These are phyloP conservation scores for Cajanus cajan DNA, from an alignment of 306 rosid genomes.

Conservation along the genomic window DNA sequence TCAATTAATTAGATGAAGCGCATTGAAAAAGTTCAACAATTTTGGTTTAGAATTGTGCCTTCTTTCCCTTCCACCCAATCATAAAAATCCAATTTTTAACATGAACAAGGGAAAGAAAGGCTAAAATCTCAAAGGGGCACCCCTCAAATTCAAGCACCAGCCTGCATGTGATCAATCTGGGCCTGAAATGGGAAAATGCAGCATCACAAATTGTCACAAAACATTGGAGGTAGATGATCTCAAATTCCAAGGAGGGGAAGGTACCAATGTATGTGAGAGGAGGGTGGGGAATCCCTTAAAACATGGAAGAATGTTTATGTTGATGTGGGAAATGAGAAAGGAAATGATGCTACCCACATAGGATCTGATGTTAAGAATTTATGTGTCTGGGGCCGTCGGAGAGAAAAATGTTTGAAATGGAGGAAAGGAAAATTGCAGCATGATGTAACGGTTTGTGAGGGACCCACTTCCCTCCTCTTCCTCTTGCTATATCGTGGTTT, in stretches of 20 bases:
- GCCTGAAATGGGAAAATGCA: slow-evolving; percentile 15
- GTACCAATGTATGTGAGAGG: slow-evolving; percentile 26
- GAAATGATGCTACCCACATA: neutral
- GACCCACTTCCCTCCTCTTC: neutral
- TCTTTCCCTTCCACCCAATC: slow-evolving; percentile 63
- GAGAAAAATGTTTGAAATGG: slow-evolving; percentile 19
- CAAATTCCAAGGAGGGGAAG: neutral
- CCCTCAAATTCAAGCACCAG: slow-evolving; percentile 43
- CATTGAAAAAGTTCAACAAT: neutral
- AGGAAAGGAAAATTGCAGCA: slow-evolving; percentile 30
- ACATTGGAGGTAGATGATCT: slow-evolving; percentile 15
- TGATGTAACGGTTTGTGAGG: slow-evolving; percentile 23
- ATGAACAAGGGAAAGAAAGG: slow-evolving; percentile 71
- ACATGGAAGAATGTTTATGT: slow-evolving; percentile 23
- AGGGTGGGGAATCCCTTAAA: slow-evolving; percentile 22
- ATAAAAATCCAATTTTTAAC: slow-evolving; percentile 22
- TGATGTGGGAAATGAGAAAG: no score
- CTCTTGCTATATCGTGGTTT: neutral
- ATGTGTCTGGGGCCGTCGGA: neutral
- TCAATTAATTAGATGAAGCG: neutral
- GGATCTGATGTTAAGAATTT: neutral
- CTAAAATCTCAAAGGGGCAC: slow-evolving; percentile 33
- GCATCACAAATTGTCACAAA: slow-evolving; percentile 7
- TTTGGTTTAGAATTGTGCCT: slow-evolving; percentile 31
- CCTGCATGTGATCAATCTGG: slow-evolving; percentile 36